Evolutionary conservation across 768 basidiomycete genomes (phyloP), one percentile per base, ranked within the genome.

Genomic region (Infundibulicybe gibba): DNA sequence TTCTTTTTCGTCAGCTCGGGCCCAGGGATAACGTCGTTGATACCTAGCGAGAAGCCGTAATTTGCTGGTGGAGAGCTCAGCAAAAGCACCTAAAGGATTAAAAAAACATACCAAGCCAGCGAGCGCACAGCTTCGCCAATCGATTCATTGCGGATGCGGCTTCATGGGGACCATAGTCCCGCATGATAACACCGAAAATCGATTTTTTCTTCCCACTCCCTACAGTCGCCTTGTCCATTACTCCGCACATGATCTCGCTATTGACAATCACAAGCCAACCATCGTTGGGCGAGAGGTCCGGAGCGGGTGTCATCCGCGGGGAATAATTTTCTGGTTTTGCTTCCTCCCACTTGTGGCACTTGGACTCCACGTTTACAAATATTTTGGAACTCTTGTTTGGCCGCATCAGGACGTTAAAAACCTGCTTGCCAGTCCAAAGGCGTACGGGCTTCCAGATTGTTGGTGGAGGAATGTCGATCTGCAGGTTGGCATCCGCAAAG

Each of bases 181-280:
- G 77, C 71, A 97, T 79, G 55, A 99, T 98, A 38, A 97, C 91
- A 52, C 95, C 95, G 60, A 98, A 99, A 37, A 99, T 92, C 2
- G 94, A 97, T 61, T 97, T 98, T 75, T 99, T 98, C 79, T 99
- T 99, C 44, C 97, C 97, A 56, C 91, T 89, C 45, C 97, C 97
- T 3, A 98, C 87, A 0, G 93, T 97, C 13, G 90, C 90, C 69
- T 99, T 99, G 71, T 99, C 97, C 85, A 98, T 95, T 13, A 93
- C 90, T 38, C 97, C 97, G 57, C 94, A 97, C 93, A 98, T 99
- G 56, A 99, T 92, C 66, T 99, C 94, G 60, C 90, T 93, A 63
- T 98, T 99, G 52, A 94, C 83, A 45, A 99, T 83, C 39, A 99
- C 97, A 20, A 99, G 79, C 85, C 91, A 98, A 1, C 95, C 95